Percentiles rank a stretch among this genome's conserved stretches.
Conservation (phyloP, 768 basidiomycete species). For the Psilocybe sp. region DNA sequence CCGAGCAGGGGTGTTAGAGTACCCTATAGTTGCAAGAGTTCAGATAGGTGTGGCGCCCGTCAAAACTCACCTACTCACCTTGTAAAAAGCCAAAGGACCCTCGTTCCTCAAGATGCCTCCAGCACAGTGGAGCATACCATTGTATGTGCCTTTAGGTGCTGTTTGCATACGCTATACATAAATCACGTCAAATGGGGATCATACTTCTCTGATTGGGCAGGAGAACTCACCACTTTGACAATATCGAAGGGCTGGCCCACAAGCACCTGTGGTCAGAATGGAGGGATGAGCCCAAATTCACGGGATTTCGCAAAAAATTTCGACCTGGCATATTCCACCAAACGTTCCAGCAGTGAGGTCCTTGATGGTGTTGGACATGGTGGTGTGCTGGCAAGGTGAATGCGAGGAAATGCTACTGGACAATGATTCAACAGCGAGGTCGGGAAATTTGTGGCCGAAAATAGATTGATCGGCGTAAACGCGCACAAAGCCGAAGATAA, state of each 20-base stretch:
- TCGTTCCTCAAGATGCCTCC: constrained; percentile 88
- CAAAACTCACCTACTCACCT: constrained; percentile 43
- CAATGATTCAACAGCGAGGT: no score
- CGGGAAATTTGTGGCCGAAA: no score
- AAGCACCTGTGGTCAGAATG: constrained; percentile 51
- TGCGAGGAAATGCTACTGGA: no score
- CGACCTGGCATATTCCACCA: constrained; percentile 87
- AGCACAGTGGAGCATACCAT: constrained; percentile 85
- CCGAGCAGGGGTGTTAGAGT: constrained; percentile 88
- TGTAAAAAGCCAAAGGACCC: constrained; percentile 93
- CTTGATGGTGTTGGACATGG: constrained; percentile 70
- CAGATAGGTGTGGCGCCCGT: background rate
- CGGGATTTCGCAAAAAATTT: constrained; percentile 1
- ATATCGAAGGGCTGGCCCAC: constrained; percentile 97
- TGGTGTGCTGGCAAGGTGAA: constrained; percentile 10
- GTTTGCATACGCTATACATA: constrained; percentile 86
- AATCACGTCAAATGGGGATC: background rate
- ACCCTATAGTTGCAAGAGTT: constrained; percentile 48
- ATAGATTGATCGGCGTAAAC: no score
- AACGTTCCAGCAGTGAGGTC: constrained; percentile 87
- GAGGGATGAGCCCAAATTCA: constrained; percentile 14
- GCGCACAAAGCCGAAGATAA: no score
- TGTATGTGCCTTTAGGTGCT: constrained; percentile 84
- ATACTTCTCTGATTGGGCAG: background rate
- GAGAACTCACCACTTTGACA: constrained; percentile 83